Evolutionary conservation across 495 filamentous ascomycete species (phyloP).

Genomic region (Annulohypoxylon nitens): DNA sequence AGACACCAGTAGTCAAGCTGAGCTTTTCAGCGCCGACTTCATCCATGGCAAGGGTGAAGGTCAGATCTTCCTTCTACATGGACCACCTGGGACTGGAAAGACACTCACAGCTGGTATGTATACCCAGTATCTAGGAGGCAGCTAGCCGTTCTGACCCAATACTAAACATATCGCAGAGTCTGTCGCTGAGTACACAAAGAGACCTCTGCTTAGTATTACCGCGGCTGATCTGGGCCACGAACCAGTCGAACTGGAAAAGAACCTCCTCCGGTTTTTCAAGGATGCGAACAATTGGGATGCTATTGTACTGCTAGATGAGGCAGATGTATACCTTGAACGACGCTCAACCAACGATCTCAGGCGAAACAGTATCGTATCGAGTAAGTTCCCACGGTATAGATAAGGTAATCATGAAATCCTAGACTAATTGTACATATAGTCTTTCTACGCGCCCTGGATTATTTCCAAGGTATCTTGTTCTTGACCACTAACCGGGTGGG

Average conservation of each 20-base stretch:
- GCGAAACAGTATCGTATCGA: constrained; percentile 20
- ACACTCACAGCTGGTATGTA: constrained; percentile 26
- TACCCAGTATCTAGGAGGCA: background rate
- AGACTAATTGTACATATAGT: background rate
- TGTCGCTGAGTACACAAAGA: constrained; percentile 23
- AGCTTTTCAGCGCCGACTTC: constrained; percentile 25
- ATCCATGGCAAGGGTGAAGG: constrained; percentile 27
- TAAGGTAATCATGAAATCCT: too few relatives aligned
- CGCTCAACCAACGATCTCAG: constrained; percentile 26
- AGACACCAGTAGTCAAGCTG: constrained; percentile 12
- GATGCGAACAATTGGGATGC: constrained; percentile 25
- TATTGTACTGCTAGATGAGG: constrained; percentile 25
- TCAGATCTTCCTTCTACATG: constrained; percentile 16
- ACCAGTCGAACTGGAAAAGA: constrained; percentile 8
- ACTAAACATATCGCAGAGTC: constrained; percentile 7
- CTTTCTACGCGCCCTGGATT: constrained; percentile 25
- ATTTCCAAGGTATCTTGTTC: constrained; percentile 31
- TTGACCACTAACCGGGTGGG: constrained; percentile 27
- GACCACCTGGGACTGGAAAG: constrained; percentile 28
- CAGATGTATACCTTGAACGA: constrained; percentile 25
- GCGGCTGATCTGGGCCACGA: constrained; percentile 28
- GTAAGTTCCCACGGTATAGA: constrained; percentile 1
- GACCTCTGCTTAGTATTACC: constrained; percentile 18
- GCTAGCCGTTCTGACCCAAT: background rate
- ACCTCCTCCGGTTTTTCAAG: constrained; percentile 12